These are phyloP conservation scores for Sporothrix protearum DNA, from an alignment of 2,329 filamentous ascomycete species.

Conservation along the genomic window DNA sequence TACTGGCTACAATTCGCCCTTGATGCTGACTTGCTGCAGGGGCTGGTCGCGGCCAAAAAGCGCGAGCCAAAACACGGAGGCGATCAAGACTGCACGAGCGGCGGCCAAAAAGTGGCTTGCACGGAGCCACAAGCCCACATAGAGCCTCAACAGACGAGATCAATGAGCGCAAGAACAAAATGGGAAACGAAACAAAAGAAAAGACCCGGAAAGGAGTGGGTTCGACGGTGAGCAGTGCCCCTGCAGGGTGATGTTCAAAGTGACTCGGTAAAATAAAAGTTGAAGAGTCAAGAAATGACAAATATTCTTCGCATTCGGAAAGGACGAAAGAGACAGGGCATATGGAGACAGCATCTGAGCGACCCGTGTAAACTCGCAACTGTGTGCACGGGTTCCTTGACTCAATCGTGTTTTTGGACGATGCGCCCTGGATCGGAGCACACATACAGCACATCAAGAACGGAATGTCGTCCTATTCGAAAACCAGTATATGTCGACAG, in stretches of 20 bases:
- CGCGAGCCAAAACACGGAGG: slow-evolving; percentile 20
- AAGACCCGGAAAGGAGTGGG: neutral
- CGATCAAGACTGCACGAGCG: neutral
- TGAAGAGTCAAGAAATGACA: neutral
- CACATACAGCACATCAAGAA: neutral
- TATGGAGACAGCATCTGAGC: neutral
- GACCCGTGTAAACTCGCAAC: neutral
- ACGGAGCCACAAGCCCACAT: neutral
- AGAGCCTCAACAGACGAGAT: neutral
- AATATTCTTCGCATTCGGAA: neutral
- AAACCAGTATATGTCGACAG: neutral
- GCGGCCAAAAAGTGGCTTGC: neutral
- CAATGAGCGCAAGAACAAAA: neutral
- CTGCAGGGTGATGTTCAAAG: neutral
- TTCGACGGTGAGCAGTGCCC: neutral
- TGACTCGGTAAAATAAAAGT: neutral
- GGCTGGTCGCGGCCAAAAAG: slow-evolving; percentile 16
- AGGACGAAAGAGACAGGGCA: neutral
- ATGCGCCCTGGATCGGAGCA: neutral
- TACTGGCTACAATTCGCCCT: neutral
- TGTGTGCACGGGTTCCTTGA: neutral
- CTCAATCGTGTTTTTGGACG: neutral
- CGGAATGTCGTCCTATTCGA: neutral
- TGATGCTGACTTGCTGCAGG: slow-evolving; percentile 1
- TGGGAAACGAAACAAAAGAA: neutral